Percentiles rank a stretch among this genome's conserved stretches.
Evolutionary conservation across 768 basidiomycete species (phyloP).

Genomic region (Russula compacta): DNA sequence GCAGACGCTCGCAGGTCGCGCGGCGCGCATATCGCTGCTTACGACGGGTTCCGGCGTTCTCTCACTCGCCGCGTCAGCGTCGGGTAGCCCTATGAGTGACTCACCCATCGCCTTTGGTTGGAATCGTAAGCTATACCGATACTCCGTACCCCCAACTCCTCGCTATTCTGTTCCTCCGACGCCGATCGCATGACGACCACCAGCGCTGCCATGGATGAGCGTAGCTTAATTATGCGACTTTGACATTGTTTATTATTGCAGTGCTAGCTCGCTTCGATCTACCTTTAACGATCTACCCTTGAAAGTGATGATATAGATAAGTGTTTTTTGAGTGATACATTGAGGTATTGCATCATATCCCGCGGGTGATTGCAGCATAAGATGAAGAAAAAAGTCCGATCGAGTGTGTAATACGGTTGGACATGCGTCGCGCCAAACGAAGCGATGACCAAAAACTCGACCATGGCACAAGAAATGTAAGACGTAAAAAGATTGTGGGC

Average conservation of each 20-base stretch:
- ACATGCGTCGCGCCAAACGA: too few species aligned
- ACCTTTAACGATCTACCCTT: not conserved
- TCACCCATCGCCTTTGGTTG: constrained; percentile 14
- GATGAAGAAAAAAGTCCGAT: too few species aligned
- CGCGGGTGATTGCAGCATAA: too few species aligned
- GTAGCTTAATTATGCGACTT: not conserved
- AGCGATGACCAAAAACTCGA: too few species aligned
- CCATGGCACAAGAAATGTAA: too few species aligned
- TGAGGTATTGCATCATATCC: too few species aligned
- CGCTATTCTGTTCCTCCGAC: constrained; percentile 17
- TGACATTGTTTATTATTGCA: not conserved
- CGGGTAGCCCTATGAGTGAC: constrained; percentile 17
- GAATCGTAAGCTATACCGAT: constrained; percentile 14
- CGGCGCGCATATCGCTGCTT: constrained; percentile 24
- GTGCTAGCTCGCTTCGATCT: not conserved
- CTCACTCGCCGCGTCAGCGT: constrained; percentile 24
- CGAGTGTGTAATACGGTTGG: too few species aligned
- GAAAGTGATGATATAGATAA: not conserved
- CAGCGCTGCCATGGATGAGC: not conserved
- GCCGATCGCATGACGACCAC: constrained; percentile 6
- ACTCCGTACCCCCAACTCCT: constrained; percentile 15
- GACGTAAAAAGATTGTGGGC: too few species aligned
- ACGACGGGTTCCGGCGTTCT: constrained; percentile 24
- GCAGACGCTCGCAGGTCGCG: constrained; percentile 23
- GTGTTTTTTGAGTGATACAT: not conserved